Base-by-base conservation (phyloP, 2,329 filamentous ascomycete genomes). In the Fusarium nisikadoi region DNA sequence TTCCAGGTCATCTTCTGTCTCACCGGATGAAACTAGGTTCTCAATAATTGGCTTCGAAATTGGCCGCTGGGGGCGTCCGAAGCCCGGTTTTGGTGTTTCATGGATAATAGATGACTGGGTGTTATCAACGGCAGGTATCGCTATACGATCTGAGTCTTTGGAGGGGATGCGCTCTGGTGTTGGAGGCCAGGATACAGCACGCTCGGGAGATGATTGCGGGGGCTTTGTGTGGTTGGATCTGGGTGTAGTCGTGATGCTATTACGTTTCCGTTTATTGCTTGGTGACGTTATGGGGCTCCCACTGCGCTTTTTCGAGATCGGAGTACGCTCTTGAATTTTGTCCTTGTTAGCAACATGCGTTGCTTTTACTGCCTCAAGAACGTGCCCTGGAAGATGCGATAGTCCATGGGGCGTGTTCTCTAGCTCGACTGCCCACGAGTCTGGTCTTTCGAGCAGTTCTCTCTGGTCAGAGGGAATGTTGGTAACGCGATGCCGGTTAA, bases 401-500 rank as follows among this genome's bases (percentile, higher is more conserved):
- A 74, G 36, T 4, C 76, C 78, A 14, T 77, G 74, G 23, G 72
- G 69, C 13, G 64, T 66, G 19, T 72, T 71, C 46, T 71, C 76
- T 10, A 77, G 53, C 41, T 76, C 71, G 7, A 77, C 70, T 7
- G 78, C 78, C 84, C 84, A 86, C 4, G 84, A 79, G 56, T 80
- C 76, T 7, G 76, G 54, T 1, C 72, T 62, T 4, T 81, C 78
- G 3, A 86, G 75, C 4, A 86, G 73, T 8, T 59, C 57, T 31
- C 77, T 77, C 68, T 87, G 85, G 43, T 84, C 80, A 20, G 75
- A 78, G 1, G 83, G 81, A 11, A 86, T 78, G 29, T 61, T 78
- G 23, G 79, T 65, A 25, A 80, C 68, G 17, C 68, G 78, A 11
- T 76, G 77, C 16, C 75, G 78, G 47, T 71, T 47, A 45, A 81